Evolutionary conservation across 176 grass and related monocot species (phyloP).

Genomic region (Secale cereale): DNA sequence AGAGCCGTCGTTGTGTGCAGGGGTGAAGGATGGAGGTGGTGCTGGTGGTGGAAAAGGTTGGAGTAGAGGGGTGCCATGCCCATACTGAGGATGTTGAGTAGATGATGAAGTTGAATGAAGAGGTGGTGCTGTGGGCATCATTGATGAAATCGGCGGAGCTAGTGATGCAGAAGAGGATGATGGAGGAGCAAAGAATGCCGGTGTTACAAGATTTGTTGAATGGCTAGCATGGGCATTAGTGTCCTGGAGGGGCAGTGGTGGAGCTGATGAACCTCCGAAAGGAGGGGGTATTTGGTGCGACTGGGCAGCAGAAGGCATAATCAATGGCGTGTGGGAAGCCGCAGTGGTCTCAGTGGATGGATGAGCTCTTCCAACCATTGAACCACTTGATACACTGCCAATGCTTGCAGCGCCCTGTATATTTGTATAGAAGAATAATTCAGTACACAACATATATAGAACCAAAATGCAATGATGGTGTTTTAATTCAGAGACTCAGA

Average conservation of each 20-base stretch:
- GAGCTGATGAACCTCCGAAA: conserved; percentile 46
- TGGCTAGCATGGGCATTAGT: conserved; percentile 25
- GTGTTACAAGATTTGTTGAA: conserved; percentile 67
- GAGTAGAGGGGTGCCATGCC: conserved; percentile 47
- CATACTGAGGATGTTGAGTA: conserved; percentile 37
- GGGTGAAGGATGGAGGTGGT: conserved; percentile 59
- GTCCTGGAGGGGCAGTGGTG: conserved; percentile 31
- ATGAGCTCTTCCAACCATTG: conserved; percentile 37
- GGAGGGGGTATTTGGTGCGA: conserved; percentile 41
- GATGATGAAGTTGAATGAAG: conserved; percentile 36
- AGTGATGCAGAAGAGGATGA: conserved; percentile 50
- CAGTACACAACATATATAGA: conserved; percentile 2
- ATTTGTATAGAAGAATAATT: conserved; percentile 18
- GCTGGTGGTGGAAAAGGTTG: conserved; percentile 71
- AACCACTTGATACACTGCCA: conserved; percentile 37
- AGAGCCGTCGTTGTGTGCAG: conserved; percentile 19
- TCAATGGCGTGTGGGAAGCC: conserved; percentile 32
- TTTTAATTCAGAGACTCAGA: background rate
- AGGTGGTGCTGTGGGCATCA: conserved; percentile 40
- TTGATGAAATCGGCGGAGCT: conserved; percentile 32
- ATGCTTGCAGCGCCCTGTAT: conserved; percentile 52
- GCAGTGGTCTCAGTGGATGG: conserved; percentile 23
- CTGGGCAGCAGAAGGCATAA: conserved; percentile 24
- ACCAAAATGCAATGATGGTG: background rate
- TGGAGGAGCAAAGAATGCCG: conserved; percentile 63